Conservation (phyloP, 371 early-diverging fungal species). For the Caulochytrium protostelioides region DNA sequence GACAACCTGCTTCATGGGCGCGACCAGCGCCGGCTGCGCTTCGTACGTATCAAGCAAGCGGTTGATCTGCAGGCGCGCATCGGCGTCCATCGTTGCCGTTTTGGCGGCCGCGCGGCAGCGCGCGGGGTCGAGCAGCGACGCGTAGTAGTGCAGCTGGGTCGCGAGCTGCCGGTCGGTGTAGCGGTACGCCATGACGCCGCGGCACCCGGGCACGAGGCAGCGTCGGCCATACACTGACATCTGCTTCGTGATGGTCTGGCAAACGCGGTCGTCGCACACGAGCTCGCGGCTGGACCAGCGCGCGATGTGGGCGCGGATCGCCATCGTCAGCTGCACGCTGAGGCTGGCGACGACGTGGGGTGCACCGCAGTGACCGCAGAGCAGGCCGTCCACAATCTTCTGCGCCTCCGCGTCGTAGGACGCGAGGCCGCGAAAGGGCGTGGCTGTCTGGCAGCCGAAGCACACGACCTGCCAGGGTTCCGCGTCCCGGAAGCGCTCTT, state of each 20-base stretch:
- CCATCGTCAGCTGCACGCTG: slow-evolving; percentile 32
- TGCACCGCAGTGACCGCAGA: slow-evolving; percentile 20
- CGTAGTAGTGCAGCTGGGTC: slow-evolving; percentile 40
- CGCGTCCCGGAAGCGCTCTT: slow-evolving; percentile 56
- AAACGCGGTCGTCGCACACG: slow-evolving; percentile 53
- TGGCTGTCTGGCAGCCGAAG: slow-evolving; percentile 28
- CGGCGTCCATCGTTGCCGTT: not conserved
- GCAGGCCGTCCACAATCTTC: not conserved
- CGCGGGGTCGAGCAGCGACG: slow-evolving; percentile 27
- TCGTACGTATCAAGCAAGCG: too few species aligned
- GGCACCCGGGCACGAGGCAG: slow-evolving; percentile 43
- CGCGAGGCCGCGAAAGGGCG: slow-evolving; percentile 32
- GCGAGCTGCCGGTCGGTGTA: slow-evolving; percentile 37
- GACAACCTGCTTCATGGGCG: too few species aligned
- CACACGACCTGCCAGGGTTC: slow-evolving; percentile 41
- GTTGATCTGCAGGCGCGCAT: not conserved
- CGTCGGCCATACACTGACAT: slow-evolving; percentile 49
- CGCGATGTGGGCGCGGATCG: slow-evolving; percentile 41
- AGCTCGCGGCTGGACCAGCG: slow-evolving; percentile 47
- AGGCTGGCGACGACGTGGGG: slow-evolving; percentile 24
- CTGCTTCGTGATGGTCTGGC: slow-evolving; percentile 34
- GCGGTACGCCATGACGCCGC: slow-evolving; percentile 36
- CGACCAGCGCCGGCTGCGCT: too few species aligned
- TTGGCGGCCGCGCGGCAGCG: not conserved
- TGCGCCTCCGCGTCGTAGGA: slow-evolving; percentile 3